These are phyloP conservation scores for Plenodomus biglobosus DNA, from an alignment of 2,329 filamentous ascomycete species.

Conservation along the genomic window DNA sequence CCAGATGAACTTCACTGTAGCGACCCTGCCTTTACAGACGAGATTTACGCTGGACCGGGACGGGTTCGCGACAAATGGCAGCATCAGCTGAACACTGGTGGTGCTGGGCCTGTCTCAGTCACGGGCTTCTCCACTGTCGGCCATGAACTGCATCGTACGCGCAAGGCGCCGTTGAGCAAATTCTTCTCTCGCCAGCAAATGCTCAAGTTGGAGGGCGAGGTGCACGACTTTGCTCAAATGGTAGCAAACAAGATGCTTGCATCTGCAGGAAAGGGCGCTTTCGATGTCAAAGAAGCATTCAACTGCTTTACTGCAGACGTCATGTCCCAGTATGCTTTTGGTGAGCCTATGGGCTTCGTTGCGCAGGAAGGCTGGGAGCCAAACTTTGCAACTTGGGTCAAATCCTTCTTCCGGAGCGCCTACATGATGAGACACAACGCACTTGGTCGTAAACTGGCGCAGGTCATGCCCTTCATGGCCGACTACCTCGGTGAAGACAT, in stretches of 20 bases:
- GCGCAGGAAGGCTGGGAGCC: constrained; percentile 32
- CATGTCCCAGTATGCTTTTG: constrained; percentile 30
- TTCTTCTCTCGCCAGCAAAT: constrained; percentile 43
- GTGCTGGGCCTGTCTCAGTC: constrained; percentile 24
- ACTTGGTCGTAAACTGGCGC: constrained; percentile 24
- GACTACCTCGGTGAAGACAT: constrained; percentile 31
- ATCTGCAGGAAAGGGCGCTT: constrained; percentile 21
- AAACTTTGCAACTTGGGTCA: constrained; percentile 31
- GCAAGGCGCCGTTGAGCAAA: constrained; percentile 35
- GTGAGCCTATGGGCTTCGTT: constrained; percentile 31
- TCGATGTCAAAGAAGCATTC: constrained; percentile 33
- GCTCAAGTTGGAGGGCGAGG: constrained; percentile 27
- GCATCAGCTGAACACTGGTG: constrained; percentile 29
- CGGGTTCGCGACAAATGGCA: constrained; percentile 26
- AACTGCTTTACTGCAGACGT: constrained; percentile 33
- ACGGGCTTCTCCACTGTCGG: constrained; percentile 32
- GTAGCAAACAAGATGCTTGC: constrained; percentile 21
- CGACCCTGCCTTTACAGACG: constrained; percentile 37
- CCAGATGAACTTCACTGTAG: constrained; percentile 38
- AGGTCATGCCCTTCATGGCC: constrained; percentile 28
- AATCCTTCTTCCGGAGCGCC: constrained; percentile 29
- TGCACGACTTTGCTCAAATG: constrained; percentile 21
- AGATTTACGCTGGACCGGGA: constrained; percentile 35
- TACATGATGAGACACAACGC: constrained; percentile 34
- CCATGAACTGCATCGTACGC: constrained; percentile 38